Conservation (phyloP, 2,329 filamentous ascomycete species). For the Alternaria incomplexa region DNA sequence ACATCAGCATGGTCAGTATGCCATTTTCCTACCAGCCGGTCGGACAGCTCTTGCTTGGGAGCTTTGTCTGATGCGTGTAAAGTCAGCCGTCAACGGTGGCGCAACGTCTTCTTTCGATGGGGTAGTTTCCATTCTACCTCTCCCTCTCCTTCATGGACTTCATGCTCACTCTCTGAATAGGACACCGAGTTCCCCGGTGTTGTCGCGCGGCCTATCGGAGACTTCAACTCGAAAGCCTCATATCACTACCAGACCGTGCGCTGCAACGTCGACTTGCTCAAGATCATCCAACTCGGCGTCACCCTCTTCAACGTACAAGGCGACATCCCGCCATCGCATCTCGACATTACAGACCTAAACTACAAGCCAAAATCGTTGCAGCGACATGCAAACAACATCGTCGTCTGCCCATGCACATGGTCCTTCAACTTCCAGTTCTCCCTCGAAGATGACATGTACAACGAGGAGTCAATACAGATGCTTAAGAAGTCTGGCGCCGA, state of each 20-base stretch:
- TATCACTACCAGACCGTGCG: slow-evolving; percentile 98
- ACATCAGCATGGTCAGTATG: slow-evolving; percentile 89
- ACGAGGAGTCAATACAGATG: slow-evolving; percentile 91
- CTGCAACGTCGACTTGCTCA: slow-evolving; percentile 95
- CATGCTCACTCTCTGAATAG: slow-evolving; percentile 55
- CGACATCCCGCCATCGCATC: slow-evolving; percentile 78
- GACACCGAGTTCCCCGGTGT: slow-evolving; percentile 99
- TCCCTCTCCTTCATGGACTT: not conserved
- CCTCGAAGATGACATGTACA: slow-evolving; percentile 95
- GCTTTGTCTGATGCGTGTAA: slow-evolving; percentile 16
- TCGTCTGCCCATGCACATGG: slow-evolving; percentile 87
- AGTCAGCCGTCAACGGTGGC: slow-evolving; percentile 14
- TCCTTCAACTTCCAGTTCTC: slow-evolving; percentile 99
- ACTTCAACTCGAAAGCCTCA: slow-evolving; percentile 92
- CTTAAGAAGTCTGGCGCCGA: slow-evolving; percentile 92
- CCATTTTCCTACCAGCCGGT: slow-evolving; percentile 10
- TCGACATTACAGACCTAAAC: slow-evolving; percentile 54
- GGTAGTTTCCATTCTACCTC: slow-evolving; percentile 15
- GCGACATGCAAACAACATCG: slow-evolving; percentile 59
- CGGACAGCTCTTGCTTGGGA: slow-evolving; percentile 1
- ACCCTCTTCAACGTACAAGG: slow-evolving; percentile 92
- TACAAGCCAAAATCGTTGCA: slow-evolving; percentile 54
- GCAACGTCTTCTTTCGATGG: not conserved
- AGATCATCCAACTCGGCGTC: slow-evolving; percentile 95
- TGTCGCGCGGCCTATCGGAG: slow-evolving; percentile 91